Evolutionary conservation across 2,329 filamentous ascomycete species (phyloP), one percentile per base, ranked within the genome.

Genomic region (Trichoderma endophyticum): DNA sequence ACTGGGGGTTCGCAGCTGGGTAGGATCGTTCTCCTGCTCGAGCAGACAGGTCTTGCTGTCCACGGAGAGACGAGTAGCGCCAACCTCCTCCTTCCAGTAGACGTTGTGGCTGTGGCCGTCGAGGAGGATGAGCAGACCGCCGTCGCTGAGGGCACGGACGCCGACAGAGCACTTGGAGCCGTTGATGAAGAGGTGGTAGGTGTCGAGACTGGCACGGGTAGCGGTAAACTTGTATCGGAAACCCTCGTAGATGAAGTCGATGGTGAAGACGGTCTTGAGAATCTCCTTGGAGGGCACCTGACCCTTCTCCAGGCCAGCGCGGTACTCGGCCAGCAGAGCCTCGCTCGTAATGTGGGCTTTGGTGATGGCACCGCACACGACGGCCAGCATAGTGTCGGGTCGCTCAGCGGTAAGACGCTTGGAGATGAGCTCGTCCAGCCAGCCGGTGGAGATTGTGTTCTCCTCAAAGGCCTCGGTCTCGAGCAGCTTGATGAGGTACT

Each of bases 31-130:
- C 87, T 99, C 96, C 83, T 98, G 94, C 87, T 99, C 96, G 43
- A 99, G 89, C 79, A 99, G 84, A 82, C 95, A 98, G 34, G 96
- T 99, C 90, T 98, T 99, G 86, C 94, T 93, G 81, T 99, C 96
- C 28, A 99, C 95, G 34, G 95, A 98, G 77, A 99, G 85, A 81
- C 96, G 95, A 66, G 96, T 98, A 48, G 95, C 96, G 71, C 95
- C 95, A 61, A 97, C 94, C 82, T 99, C 96, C 80, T 99, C 96
- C 85, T 98, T 98, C 96, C 96, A 99, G 90, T 99, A 99, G 74
- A 98, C 91, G 80, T 96, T 99, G 90, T 99, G 96, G 77, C 93
- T 97, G 82, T 94, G 93, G 73, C 96, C 96, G 78, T 92, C 91
- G 57, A 99, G 90, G 24, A 99, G 89, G 74, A 99, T 90, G 71